Conservation (phyloP, 352 stramenopile genomes). For the Phytopythium kandeliae region DNA sequence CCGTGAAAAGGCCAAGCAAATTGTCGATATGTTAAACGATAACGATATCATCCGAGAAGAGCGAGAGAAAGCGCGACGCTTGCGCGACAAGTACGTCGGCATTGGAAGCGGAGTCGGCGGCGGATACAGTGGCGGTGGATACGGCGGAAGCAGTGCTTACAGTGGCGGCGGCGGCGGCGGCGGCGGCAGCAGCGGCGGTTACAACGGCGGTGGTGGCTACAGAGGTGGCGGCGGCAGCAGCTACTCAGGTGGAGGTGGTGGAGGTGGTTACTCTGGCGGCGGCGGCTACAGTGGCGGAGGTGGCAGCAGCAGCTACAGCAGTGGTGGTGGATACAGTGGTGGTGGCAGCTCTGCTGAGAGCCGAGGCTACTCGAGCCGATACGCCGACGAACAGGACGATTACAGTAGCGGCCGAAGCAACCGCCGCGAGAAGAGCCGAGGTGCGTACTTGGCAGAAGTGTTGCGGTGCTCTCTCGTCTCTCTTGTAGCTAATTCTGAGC, state of each 20-base stretch:
- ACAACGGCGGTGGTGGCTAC: conserved; percentile 16
- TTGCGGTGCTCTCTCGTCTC: not conserved
- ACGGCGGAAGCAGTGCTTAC: conserved; percentile 32
- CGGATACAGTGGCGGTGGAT: conserved; percentile 25
- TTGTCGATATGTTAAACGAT: conserved; percentile 85
- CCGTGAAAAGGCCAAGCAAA: conserved; percentile 86
- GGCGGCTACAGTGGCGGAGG: conserved; percentile 14
- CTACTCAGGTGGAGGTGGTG: conserved; percentile 28
- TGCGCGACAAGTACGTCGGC: conserved; percentile 87
- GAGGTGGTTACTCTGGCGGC: no score
- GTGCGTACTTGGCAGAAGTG: conserved; percentile 6
- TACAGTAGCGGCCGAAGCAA: conserved; percentile 28
- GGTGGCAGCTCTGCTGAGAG: conserved; percentile 12
- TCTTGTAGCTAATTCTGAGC: not conserved
- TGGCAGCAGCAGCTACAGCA: conserved; percentile 6
- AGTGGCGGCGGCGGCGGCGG: conserved; percentile 15
- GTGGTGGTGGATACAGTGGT: conserved; percentile 18
- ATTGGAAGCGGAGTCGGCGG: conserved; percentile 61
- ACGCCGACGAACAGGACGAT: conserved; percentile 58
- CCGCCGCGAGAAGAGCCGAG: conserved; percentile 34
- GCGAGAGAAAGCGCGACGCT: conserved; percentile 75
- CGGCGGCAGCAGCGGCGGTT: conserved; percentile 27
- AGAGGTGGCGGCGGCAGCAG: conserved; percentile 18
- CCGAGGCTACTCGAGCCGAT: conserved; percentile 58
- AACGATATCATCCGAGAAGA: conserved; percentile 86